These are phyloP conservation scores for Puccinia horiana DNA, from an alignment of 1,284 basidiomycete species.

Conservation along the genomic window DNA sequence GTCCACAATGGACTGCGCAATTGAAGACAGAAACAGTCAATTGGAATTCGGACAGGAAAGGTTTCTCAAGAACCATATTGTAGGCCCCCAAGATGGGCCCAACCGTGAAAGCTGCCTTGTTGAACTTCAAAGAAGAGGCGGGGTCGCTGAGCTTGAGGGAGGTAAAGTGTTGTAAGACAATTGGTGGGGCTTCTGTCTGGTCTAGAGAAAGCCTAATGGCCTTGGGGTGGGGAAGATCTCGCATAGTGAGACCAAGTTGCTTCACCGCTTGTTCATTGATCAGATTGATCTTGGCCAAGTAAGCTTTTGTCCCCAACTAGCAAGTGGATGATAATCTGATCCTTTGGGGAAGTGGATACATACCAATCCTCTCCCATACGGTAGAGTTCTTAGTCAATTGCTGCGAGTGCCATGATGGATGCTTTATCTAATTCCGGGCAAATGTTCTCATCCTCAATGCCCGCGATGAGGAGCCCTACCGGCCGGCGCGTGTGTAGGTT, in stretches of 20 bases:
- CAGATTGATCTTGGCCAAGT: background rate
- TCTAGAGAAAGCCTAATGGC: background rate
- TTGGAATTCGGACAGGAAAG: constrained; percentile 10
- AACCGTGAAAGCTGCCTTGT: too few species aligned
- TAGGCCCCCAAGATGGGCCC: background rate
- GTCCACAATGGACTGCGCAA: too few species aligned
- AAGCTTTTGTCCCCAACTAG: background rate
- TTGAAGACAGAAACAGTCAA: too few species aligned
- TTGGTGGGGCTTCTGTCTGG: background rate
- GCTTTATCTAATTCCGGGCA: too few species aligned
- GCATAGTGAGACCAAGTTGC: background rate
- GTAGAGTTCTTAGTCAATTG: background rate
- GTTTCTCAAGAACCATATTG: constrained; percentile 1
- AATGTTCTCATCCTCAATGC: background rate
- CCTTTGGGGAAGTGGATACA: background rate
- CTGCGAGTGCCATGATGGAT: background rate
- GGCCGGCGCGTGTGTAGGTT: background rate
- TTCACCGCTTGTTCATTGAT: background rate
- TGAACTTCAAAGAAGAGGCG: too few species aligned
- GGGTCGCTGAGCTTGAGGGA: background rate
- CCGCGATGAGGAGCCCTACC: background rate
- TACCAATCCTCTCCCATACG: background rate
- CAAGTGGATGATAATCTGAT: too few species aligned
- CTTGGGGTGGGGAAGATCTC: too few species aligned
- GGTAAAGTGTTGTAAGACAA: background rate